These are phyloP conservation scores for Naumovozyma dairenensis DNA, from an alignment of 805 yeast species.

Conservation along the genomic window DNA sequence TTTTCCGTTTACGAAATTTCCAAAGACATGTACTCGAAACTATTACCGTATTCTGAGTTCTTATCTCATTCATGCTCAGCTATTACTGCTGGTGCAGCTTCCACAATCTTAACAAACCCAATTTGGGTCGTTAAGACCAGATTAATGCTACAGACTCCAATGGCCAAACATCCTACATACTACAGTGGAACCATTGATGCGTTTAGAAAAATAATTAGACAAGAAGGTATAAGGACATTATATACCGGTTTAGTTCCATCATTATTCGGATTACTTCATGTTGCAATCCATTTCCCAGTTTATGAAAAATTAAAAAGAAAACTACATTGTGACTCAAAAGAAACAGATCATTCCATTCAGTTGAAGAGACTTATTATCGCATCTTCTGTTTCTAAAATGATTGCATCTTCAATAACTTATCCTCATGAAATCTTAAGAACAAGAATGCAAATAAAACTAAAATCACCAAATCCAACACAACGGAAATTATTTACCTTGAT, in stretches of 20 bases:
- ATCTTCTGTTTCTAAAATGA: conserved; percentile 73
- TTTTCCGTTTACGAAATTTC: conserved; percentile 82
- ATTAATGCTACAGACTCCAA: conserved; percentile 68
- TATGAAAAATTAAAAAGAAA: conserved; percentile 70
- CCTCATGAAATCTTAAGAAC: conserved; percentile 95
- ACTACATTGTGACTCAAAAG: conserved; percentile 29
- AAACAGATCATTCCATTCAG: conserved; percentile 17
- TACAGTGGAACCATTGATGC: conserved; percentile 78
- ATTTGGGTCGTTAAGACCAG: conserved; percentile 97
- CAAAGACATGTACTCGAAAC: conserved; percentile 43
- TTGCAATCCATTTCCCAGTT: conserved; percentile 92
- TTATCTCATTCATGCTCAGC: conserved; percentile 46
- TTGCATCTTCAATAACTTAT: conserved; percentile 80
- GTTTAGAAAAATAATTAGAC: conserved; percentile 59
- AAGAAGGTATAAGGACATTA: conserved; percentile 74
- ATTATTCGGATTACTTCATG: conserved; percentile 80
- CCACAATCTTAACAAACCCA: conserved; percentile 83
- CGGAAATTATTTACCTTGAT: conserved; percentile 21
- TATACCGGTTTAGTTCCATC: conserved; percentile 90
- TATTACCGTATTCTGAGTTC: conserved; percentile 31
- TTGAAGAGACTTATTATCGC: conserved; percentile 47
- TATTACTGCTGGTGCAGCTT: conserved; percentile 77
- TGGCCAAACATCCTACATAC: conserved; percentile 19
- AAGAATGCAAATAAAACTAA: conserved; percentile 58
- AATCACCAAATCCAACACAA: conserved; percentile 20